phyloP scores from a whole-genome alignment of 495 filamentous ascomycete species.

The Penicillium salamii region DNA sequence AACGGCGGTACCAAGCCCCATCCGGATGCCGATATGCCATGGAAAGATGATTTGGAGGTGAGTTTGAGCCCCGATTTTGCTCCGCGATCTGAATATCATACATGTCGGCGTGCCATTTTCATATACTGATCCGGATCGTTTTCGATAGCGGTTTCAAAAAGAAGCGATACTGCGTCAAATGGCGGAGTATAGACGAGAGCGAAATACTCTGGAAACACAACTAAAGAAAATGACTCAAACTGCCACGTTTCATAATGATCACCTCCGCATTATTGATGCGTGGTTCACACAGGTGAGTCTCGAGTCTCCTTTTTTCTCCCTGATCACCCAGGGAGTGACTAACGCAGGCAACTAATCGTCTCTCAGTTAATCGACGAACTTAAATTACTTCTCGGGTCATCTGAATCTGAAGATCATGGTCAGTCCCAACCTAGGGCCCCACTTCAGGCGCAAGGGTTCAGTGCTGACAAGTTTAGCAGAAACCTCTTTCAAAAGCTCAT shows the following conservation, averaged over 20 bases:
- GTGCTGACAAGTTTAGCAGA: conserved; percentile 23
- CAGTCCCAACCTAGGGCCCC: conserved; percentile 12
- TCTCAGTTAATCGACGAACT: conserved; percentile 82
- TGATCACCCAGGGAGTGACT: neutral
- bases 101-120: neutral
- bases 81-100: neutral
- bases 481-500: conserved; percentile 29
- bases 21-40: conserved; percentile 75
- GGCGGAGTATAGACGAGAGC: conserved; percentile 94
- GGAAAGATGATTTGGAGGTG: conserved; percentile 88
- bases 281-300: conserved; percentile 85
- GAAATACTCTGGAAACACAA: conserved; percentile 69
- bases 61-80: conserved; percentile 32
- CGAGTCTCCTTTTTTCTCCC: neutral
- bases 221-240: conserved; percentile 73
- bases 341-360: conserved; percentile 12
- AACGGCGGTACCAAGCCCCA: conserved; percentile 73
- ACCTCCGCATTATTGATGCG: conserved; percentile 80
- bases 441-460: neutral
- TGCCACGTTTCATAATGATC: conserved; percentile 80
- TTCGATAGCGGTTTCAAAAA: conserved; percentile 82
- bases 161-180: conserved; percentile 97
- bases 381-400: conserved; percentile 59
- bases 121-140: conserved; percentile 10
- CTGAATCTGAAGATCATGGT: conserved; percentile 56